Evolutionary conservation across 2,329 filamentous ascomycete genomes (phyloP).

Genomic region (Fusarium udum): DNA sequence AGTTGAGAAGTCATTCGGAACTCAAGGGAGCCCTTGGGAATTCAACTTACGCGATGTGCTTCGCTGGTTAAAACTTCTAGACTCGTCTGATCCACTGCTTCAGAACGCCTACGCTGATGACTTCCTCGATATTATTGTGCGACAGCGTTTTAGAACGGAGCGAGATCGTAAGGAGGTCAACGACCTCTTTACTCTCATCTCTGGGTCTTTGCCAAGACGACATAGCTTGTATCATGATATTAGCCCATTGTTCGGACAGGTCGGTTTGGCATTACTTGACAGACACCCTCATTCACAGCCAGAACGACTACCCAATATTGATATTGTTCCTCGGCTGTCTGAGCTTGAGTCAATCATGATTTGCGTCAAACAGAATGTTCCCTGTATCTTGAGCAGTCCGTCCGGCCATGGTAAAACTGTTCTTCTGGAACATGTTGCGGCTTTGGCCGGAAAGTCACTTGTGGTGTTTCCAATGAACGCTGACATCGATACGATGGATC

Average conservation of each 20-base stretch:
- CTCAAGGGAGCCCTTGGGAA: conserved; percentile 86
- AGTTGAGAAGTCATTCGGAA: conserved; percentile 65
- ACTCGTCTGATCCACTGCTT: conserved; percentile 65
- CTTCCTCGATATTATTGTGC: conserved; percentile 83
- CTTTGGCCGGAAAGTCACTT: conserved; percentile 77
- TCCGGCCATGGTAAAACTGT: conserved; percentile 89
- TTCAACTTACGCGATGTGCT: conserved; percentile 93
- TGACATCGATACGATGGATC: conserved; percentile 95
- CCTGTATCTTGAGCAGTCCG: conserved; percentile 86
- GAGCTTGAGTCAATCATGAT: conserved; percentile 88
- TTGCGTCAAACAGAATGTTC: conserved; percentile 86
- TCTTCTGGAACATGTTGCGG: conserved; percentile 82
- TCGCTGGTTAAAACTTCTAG: conserved; percentile 79
- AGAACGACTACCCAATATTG: conserved; percentile 60
- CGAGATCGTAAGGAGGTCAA: conserved; percentile 73
- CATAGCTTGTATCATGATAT: conserved; percentile 79
- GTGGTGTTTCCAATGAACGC: conserved; percentile 90
- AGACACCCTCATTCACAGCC: conserved; percentile 67
- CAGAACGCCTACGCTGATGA: conserved; percentile 70
- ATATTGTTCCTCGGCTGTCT: conserved; percentile 66
- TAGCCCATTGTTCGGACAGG: conserved; percentile 72
- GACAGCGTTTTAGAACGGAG: conserved; percentile 83
- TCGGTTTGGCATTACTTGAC: conserved; percentile 77
- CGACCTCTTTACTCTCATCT: conserved; percentile 72
- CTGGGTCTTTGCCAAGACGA: conserved; percentile 60